Evolutionary conservation across 352 stramenopile genomes (phyloP).

Genomic region (Blastocystis sp.): DNA sequence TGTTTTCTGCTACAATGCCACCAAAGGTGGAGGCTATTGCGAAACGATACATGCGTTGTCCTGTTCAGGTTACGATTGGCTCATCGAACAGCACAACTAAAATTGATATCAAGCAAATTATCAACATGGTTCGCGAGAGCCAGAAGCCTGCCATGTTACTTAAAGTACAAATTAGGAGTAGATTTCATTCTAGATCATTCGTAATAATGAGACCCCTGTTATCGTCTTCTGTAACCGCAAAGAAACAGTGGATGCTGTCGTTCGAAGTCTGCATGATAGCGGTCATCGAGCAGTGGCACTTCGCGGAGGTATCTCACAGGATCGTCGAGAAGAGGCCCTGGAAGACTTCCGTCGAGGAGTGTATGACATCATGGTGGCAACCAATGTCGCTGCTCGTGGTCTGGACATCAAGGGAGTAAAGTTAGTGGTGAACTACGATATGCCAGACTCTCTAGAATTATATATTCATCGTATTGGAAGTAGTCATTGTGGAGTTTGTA

Average conservation of each 20-base stretch:
- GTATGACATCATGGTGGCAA: constrained; percentile 69
- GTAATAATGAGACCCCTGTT: constrained; percentile 72
- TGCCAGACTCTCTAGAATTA: constrained; percentile 91
- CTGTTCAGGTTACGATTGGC: constrained; percentile 92
- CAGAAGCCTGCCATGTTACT: constrained; percentile 81
- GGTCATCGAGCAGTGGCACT: constrained; percentile 66
- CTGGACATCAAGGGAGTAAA: constrained; percentile 87
- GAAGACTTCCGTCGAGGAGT: constrained; percentile 71
- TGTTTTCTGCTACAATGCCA: constrained; percentile 96
- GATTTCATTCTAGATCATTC: constrained; percentile 75
- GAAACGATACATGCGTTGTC: constrained; percentile 88
- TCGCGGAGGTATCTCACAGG: constrained; percentile 91
- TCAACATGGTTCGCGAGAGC: constrained; percentile 77
- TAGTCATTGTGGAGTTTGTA: neutral
- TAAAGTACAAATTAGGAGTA: constrained; percentile 66
- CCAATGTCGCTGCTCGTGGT: constrained; percentile 73
- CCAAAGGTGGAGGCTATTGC: constrained; percentile 90
- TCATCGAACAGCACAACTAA: constrained; percentile 91
- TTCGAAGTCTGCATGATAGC: neutral
- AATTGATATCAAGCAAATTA: constrained; percentile 89
- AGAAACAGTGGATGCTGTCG: constrained; percentile 81
- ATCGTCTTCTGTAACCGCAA: constrained; percentile 99
- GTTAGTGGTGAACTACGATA: constrained; percentile 96
- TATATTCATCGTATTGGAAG: constrained; percentile 96
- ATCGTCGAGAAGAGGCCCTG: constrained; percentile 84